These are phyloP conservation scores for Aspergillus japonicus DNA, from an alignment of 2,329 filamentous ascomycete species.

Conservation along the genomic window DNA sequence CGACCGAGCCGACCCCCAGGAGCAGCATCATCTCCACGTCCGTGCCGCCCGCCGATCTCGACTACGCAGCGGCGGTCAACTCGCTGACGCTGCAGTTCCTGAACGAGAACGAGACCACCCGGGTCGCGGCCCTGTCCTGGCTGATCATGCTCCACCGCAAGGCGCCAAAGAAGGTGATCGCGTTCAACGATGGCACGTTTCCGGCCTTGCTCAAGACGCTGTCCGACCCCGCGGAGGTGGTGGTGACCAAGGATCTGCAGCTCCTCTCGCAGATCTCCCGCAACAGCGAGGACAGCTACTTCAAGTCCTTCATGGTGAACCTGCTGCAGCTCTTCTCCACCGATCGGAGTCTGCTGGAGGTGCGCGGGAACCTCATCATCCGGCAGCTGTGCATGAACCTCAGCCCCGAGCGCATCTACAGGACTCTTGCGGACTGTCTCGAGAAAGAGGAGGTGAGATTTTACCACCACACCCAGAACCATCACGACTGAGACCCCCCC, in stretches of 20 bases:
- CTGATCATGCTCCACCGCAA: constrained; percentile 97
- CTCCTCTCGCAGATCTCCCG: constrained; percentile 92
- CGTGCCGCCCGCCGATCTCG: constrained; percentile 64
- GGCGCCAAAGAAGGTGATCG: constrained; percentile 86
- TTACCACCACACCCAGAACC: background rate
- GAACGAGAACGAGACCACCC: constrained; percentile 93
- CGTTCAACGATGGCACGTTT: constrained; percentile 96
- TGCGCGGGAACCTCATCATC: constrained; percentile 92
- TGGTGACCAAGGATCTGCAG: constrained; percentile 91
- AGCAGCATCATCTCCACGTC: constrained; percentile 48
- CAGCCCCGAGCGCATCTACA: constrained; percentile 91
- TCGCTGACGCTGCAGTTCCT: constrained; percentile 90
- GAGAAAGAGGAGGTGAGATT: constrained; percentile 76
- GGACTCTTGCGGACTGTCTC: constrained; percentile 91
- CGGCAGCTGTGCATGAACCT: constrained; percentile 89
- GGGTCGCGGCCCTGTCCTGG: constrained; percentile 92
- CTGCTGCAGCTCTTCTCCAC: constrained; percentile 93
- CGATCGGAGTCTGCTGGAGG: constrained; percentile 85
- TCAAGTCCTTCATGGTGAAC: constrained; percentile 97
- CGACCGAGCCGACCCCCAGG: constrained; percentile 45
- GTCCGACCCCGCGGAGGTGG: constrained; percentile 90
- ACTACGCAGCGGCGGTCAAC: constrained; percentile 92
- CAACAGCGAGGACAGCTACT: constrained; percentile 96
- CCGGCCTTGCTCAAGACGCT: constrained; percentile 93
- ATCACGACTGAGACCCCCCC: constrained; percentile 8